A percentile compares a stretch with the other conserved stretches of the same genome.
These are phyloP conservation scores for Aureobasidium sp. DNA, from an alignment of 2,329 filamentous ascomycete species.

Conservation along the genomic window DNA sequence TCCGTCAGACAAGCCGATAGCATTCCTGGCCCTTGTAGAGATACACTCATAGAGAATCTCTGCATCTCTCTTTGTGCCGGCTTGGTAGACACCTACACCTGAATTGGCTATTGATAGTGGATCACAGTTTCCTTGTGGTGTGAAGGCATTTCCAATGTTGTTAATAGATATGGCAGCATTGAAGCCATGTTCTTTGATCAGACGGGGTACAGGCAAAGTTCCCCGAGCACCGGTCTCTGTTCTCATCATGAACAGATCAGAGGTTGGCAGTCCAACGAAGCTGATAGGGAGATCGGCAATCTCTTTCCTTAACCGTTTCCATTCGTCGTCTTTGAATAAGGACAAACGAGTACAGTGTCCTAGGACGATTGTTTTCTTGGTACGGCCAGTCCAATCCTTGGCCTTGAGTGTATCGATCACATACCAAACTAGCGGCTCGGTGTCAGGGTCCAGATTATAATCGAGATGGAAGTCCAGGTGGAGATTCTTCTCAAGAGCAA, in stretches of 20 bases:
- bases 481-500: slow-evolving; percentile 42
- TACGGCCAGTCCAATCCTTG: slow-evolving; percentile 41
- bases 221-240: slow-evolving; percentile 42
- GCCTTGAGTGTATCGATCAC: slow-evolving; percentile 45
- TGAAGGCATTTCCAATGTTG: slow-evolving; percentile 69
- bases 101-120: slow-evolving; percentile 55
- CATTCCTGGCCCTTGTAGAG: slow-evolving; percentile 24
- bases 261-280: slow-evolving; percentile 63
- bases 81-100: slow-evolving; percentile 60
- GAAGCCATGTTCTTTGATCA: slow-evolving; percentile 52
- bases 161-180: slow-evolving; percentile 58
- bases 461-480: slow-evolving; percentile 66
- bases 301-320: slow-evolving; percentile 39
- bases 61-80: slow-evolving; percentile 52
- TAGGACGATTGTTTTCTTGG: slow-evolving; percentile 46
- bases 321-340: slow-evolving; percentile 44
- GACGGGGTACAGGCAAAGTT: slow-evolving; percentile 52
- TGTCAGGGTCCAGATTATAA: slow-evolving; percentile 51
- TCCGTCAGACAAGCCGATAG: slow-evolving; percentile 26
- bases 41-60: slow-evolving; percentile 48
- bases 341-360: slow-evolving; percentile 63
- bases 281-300: slow-evolving; percentile 51
- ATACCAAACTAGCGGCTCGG: slow-evolving; percentile 45
- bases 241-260: slow-evolving; percentile 65
- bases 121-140: slow-evolving; percentile 60